A percentile compares a stretch with the other conserved stretches of the same genome.
Evolutionary conservation across 495 filamentous ascomycete genomes (phyloP).

Genomic region (Penicillium cosmopolitanum): DNA sequence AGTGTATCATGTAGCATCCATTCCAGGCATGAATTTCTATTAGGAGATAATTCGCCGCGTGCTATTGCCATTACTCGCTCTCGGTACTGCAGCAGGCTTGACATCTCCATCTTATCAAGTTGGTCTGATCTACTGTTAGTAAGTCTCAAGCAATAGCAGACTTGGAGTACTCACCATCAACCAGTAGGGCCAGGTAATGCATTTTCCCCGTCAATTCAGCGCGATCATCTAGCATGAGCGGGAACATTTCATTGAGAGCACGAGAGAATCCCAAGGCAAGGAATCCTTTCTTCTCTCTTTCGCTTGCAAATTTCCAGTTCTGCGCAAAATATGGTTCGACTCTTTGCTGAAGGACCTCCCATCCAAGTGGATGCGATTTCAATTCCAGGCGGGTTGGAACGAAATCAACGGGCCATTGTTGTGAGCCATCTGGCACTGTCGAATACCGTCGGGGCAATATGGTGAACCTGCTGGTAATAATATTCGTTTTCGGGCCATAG

Average conservation of each 20-base stretch:
- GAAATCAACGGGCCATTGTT: slow-evolving; percentile 4
- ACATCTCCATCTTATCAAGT: slow-evolving; percentile 27
- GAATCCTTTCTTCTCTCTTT: slow-evolving; percentile 23
- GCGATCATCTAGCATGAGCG: slow-evolving; percentile 21
- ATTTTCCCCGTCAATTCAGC: slow-evolving; percentile 24
- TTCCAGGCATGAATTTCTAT: slow-evolving; percentile 16
- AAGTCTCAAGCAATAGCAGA: neutral
- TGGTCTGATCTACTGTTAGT: slow-evolving; percentile 21
- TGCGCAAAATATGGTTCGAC: slow-evolving; percentile 24
- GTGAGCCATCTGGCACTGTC: slow-evolving; percentile 4
- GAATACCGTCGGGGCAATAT: slow-evolving; percentile 7
- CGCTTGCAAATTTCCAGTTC: slow-evolving; percentile 23
- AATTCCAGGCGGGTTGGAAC: slow-evolving; percentile 17
- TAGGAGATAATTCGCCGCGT: slow-evolving; percentile 5
- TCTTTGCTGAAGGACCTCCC: slow-evolving; percentile 20
- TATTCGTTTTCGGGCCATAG: neutral
- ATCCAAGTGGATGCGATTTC: slow-evolving; percentile 22
- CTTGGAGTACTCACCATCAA: slow-evolving; percentile 21
- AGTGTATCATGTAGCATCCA: slow-evolving; percentile 29
- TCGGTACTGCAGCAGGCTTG: slow-evolving; percentile 25
- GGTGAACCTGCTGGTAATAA: neutral
- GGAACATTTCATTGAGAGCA: slow-evolving; percentile 26
- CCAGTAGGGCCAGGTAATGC: slow-evolving; percentile 23
- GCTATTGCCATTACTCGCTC: slow-evolving; percentile 23
- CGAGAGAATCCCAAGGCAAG: slow-evolving; percentile 24